phyloP scores from a whole-genome alignment of 2,329 filamentous ascomycete species.

The Colletotrichum brevisporum region DNA sequence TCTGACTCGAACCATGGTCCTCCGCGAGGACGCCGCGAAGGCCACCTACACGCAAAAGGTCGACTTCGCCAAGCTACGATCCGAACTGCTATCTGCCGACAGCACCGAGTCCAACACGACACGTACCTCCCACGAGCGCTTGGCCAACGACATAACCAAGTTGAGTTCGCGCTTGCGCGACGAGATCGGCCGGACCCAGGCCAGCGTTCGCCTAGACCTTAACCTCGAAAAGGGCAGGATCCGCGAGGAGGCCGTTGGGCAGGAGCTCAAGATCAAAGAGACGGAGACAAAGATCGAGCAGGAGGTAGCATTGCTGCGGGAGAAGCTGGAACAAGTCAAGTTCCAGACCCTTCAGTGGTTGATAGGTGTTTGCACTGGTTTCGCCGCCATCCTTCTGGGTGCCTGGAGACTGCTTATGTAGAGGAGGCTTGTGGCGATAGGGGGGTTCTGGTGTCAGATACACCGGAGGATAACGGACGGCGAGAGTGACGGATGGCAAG shows the following conservation, averaged over 20 bases:
- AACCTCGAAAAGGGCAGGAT: slow-evolving; percentile 98
- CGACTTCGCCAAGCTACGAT: slow-evolving; percentile 96
- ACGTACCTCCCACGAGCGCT: slow-evolving; percentile 88
- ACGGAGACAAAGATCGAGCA: slow-evolving; percentile 99
- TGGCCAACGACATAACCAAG: slow-evolving; percentile 96
- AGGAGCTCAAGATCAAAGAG: slow-evolving; percentile 98
- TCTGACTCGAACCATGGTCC: slow-evolving; percentile 96
- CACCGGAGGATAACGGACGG: too few relatives aligned
- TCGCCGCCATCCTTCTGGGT: slow-evolving; percentile 77
- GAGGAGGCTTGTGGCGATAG: too few relatives aligned
- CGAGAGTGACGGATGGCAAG: too few relatives aligned
- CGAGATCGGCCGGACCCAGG: slow-evolving; percentile 94
- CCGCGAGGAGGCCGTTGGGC: slow-evolving; percentile 93
- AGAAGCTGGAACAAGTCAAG: slow-evolving; percentile 97
- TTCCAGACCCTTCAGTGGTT: slow-evolving; percentile 98
- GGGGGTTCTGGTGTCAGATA: too few relatives aligned
- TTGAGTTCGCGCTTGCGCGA: slow-evolving; percentile 90
- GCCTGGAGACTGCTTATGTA: slow-evolving; percentile 80
- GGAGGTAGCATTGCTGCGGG: slow-evolving; percentile 89
- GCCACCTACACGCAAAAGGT: slow-evolving; percentile 90
- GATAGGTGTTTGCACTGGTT: slow-evolving; percentile 85
- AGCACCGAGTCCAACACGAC: slow-evolving; percentile 92
- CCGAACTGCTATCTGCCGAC: slow-evolving; percentile 92
- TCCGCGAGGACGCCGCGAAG: slow-evolving; percentile 91
- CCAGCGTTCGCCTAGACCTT: slow-evolving; percentile 90